Base-by-base conservation (phyloP, 257 asterid genomes). In the Solanum sparsipilum region DNA sequence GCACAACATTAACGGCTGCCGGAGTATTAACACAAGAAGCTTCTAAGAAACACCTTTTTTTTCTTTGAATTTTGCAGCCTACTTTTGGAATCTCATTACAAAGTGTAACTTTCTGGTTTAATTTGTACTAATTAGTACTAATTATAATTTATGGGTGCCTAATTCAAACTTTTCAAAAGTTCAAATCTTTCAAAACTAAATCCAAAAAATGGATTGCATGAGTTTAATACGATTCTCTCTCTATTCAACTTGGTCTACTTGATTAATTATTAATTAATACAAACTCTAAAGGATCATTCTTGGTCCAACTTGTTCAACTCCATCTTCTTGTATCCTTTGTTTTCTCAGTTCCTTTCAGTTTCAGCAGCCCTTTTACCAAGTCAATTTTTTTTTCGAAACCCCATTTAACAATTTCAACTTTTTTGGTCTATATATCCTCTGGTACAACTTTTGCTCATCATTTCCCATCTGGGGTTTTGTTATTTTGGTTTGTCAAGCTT, bases 251-350 rank as follows among this genome's bases (percentile, higher is more conserved):
- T 83, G 48, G 79, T 41, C 67, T 70, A 16, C 35, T 65, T 76
- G 88, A 25, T 88, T 18, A 56, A 56, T 18, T 56, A 56, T 56
- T 56, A 6, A 18, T 56, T 56, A 56, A 56, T 56, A 56, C 60
- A 23, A 39, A 78, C 63, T 78, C n/a, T 41, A 7, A 39, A 15
- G 4, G 25, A 44, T 29, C 41, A 10, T 48, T 82, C 20, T 48
- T 73, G 9, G 82, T 16, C 85, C 65, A 67, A 41, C 76, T 63
- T 60, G 34, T 88, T 88, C 88, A 86, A 88, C 75, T 44, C 74
- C 88, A 48, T 48, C 8, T 48, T 48, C 60, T 9, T 46, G 58
- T 46, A 46, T 46, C 18, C 46, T 3, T 87, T 13, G 58, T 7
- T 78, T 81, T 87, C n/a, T 71, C 27, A 36, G 46, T 89, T 39